Evolutionary conservation across 1,284 basidiomycete genomes (phyloP).

Genomic region (Leucoagaricus sp.): DNA sequence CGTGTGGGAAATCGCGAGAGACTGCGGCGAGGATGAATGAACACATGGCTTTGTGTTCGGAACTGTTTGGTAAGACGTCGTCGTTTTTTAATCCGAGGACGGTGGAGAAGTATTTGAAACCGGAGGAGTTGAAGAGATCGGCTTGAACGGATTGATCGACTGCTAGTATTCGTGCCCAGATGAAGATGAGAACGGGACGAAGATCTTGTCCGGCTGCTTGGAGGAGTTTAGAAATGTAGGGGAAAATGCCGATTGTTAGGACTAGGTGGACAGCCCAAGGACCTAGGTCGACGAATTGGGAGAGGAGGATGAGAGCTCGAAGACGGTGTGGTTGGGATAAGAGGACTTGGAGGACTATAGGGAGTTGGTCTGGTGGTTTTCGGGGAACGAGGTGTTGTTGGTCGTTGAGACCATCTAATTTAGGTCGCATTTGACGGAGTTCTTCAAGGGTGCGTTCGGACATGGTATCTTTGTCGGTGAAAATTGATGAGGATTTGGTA

Average conservation of each 20-base stretch:
- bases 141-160: slow-evolving; percentile 93
- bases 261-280: slow-evolving; percentile 99
- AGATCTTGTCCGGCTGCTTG: slow-evolving; percentile 95
- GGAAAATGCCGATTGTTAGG: slow-evolving; percentile 98
- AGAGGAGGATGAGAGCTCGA: slow-evolving; percentile 93
- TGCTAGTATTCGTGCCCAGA: slow-evolving; percentile 97
- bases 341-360: slow-evolving; percentile 96
- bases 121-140: slow-evolving; percentile 84
- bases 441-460: slow-evolving; percentile 10
- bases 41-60: slow-evolving; percentile 99
- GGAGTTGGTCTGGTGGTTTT: slow-evolving; percentile 94
- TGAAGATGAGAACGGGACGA: slow-evolving; percentile 98
- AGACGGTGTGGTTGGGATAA: slow-evolving; percentile 96
- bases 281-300: slow-evolving; percentile 96
- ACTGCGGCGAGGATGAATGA: slow-evolving; percentile 96
- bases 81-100: slow-evolving; percentile 73
- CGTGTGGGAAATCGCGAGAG: slow-evolving; percentile 84
- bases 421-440: slow-evolving; percentile 18
- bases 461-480: slow-evolving; percentile 8
- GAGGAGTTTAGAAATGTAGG: slow-evolving; percentile 95
- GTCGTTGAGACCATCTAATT: slow-evolving; percentile 28
- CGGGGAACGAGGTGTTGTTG: slow-evolving; percentile 73
- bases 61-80: slow-evolving; percentile 81
- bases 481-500: neutral
- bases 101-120: slow-evolving; percentile 88